These are phyloP conservation scores for Trichosphaerium sp. DNA, from an alignment of 78 protist genomes.

Conservation along the genomic window DNA sequence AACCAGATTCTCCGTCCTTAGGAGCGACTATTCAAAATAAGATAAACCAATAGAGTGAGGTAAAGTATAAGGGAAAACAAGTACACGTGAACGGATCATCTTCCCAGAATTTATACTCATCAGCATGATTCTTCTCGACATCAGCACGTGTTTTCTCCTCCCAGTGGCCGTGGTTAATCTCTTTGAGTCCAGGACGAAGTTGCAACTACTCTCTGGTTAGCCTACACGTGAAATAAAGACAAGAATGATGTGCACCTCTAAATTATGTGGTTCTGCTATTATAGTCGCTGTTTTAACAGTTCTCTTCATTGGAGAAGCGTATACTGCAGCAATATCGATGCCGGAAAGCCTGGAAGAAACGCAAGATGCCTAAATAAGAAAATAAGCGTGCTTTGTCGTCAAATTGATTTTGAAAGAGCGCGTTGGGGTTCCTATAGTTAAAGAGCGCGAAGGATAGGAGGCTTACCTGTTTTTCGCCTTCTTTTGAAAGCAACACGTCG, in stretches of 20 bases:
- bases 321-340: neutral
- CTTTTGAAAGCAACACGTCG: neutral
- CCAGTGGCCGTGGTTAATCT: neutral
- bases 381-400: neutral
- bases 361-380: no score
- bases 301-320: constrained; percentile 7
- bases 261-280: neutral
- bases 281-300: neutral
- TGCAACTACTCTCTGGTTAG: neutral
- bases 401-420: neutral
- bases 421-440: neutral
- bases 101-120: neutral
- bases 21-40: neutral
- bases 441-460: no score
- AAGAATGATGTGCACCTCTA: neutral
- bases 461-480: no score
- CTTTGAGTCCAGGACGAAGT: neutral
- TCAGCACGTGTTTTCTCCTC: neutral
- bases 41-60: no score
- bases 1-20: neutral
- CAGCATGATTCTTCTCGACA: neutral
- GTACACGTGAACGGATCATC: neutral
- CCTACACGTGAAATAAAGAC: neutral
- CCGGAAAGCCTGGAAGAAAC: neutral
- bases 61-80: no score